Evolutionary conservation across 805 yeast genomes (phyloP).

Genomic region (Tetrapisispora phaffii): DNA sequence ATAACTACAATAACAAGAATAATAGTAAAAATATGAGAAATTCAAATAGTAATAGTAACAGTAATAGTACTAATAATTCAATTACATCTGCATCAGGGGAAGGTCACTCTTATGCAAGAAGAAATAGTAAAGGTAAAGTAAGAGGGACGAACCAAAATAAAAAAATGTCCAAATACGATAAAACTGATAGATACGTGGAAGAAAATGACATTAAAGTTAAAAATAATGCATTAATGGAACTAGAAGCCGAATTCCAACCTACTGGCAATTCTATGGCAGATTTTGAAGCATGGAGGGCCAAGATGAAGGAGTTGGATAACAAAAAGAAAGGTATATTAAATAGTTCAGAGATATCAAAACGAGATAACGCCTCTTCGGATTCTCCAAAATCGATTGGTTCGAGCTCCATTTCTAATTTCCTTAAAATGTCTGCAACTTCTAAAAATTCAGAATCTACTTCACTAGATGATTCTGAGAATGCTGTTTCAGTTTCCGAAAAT

Average conservation of each 20-base stretch:
- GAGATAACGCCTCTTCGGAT: neutral
- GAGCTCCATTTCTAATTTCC: constrained; percentile 26
- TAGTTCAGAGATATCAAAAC: neutral
- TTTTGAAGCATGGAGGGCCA: constrained; percentile 34
- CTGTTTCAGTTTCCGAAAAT: neutral
- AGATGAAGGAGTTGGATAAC: constrained; percentile 31
- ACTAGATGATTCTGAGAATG: neutral
- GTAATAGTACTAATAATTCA: no score
- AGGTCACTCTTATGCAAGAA: constrained; percentile 8
- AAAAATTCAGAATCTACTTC: neutral
- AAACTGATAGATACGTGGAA: constrained; percentile 10
- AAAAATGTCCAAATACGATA: constrained; percentile 6
- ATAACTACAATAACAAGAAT: constrained; percentile 9
- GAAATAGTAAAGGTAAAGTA: constrained; percentile 15
- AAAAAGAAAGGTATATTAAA: constrained; percentile 24
- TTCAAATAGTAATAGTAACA: constrained; percentile 7
- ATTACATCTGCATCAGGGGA: constrained; percentile 6
- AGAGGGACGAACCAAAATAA: constrained; percentile 7
- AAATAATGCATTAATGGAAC: constrained; percentile 27
- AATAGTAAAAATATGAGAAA: constrained; percentile 8
- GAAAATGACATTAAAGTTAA: constrained; percentile 23
- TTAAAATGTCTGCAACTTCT: constrained; percentile 9
- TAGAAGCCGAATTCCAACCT: constrained; percentile 27
- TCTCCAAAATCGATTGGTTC: constrained; percentile 7
- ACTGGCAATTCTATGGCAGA: constrained; percentile 32